A percentile compares a stretch with the other conserved stretches of the same genome.
Conservation (phyloP, 163 green algal genomes). For the Chlamydomonas reinhardtii region DNA sequence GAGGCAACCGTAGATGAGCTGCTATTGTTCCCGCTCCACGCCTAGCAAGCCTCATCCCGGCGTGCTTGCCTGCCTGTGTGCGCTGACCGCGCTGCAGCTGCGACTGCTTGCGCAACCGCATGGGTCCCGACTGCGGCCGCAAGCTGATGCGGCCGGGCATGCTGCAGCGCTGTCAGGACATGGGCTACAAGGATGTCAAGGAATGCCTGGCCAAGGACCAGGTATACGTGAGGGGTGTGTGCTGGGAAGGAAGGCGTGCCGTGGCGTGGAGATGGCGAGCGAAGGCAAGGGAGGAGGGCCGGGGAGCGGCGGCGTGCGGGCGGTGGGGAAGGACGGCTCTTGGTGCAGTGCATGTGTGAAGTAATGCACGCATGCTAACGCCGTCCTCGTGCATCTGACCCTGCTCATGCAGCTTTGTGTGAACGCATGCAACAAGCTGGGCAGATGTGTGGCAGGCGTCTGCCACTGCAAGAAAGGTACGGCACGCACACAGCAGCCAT, state of each 20-base stretch:
- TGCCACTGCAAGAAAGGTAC: constrained; percentile 54
- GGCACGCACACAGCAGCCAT: neutral
- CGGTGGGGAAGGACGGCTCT: too few relatives aligned
- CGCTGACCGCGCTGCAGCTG: constrained; percentile 16
- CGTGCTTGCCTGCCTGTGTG: too few relatives aligned
- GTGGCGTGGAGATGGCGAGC: too few relatives aligned
- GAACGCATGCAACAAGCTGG: constrained; percentile 52
- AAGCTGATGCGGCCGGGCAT: neutral
- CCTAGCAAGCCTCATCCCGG: neutral
- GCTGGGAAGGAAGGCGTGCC: too few relatives aligned
- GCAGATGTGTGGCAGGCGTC: constrained; percentile 42
- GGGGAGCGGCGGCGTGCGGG: too few relatives aligned
- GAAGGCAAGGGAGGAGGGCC: too few relatives aligned
- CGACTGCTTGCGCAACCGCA: constrained; percentile 44
- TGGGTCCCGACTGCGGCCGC: constrained; percentile 17
- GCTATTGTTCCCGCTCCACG: too few relatives aligned
- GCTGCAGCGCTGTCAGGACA: neutral
- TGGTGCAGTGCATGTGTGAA: too few relatives aligned
- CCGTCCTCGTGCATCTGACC: too few relatives aligned
- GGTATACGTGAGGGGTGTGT: neutral
- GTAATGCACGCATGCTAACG: too few relatives aligned
- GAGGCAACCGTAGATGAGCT: too few relatives aligned
- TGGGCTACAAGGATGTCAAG: constrained; percentile 4
- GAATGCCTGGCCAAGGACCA: constrained; percentile 18
- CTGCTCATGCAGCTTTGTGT: constrained; percentile 20